Evolutionary conservation across 2,329 filamentous ascomycete species (phyloP).

Genomic region (Botrytis fabae): DNA sequence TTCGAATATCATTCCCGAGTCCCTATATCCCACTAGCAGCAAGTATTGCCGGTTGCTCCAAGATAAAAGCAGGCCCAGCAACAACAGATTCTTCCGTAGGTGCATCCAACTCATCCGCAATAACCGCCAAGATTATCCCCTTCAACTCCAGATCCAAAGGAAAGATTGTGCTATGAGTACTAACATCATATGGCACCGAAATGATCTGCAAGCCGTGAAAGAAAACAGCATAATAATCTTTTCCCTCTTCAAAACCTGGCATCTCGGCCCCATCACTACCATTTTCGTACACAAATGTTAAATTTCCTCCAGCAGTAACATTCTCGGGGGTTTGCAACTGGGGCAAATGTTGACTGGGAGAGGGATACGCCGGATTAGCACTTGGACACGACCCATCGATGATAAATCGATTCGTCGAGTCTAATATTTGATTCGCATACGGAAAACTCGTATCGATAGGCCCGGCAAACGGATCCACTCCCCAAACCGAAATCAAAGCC

Average conservation of each 20-base stretch:
- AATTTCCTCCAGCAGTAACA: conserved; percentile 38
- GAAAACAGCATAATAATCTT: conserved; percentile 45
- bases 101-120: conserved; percentile 43
- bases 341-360: conserved; percentile 43
- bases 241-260: conserved; percentile 37
- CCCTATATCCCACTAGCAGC: neutral
- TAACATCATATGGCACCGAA: conserved; percentile 43
- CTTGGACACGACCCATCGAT: conserved; percentile 42
- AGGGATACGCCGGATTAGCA: conserved; percentile 44
- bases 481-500: conserved; percentile 47
- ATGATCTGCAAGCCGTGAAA: conserved; percentile 44
- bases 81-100: conserved; percentile 44
- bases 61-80: conserved; percentile 44
- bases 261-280: conserved; percentile 28
- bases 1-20: neutral
- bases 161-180: conserved; percentile 41
- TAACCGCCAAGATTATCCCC: conserved; percentile 43
- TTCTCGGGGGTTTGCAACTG: conserved; percentile 37
- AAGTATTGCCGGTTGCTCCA: conserved; percentile 41
- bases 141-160: conserved; percentile 43
- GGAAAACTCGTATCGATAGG: conserved; percentile 46
- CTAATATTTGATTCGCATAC: conserved; percentile 47
- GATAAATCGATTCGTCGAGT: conserved; percentile 42
- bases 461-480: conserved; percentile 44
- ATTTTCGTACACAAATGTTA: conserved; percentile 40